Evolutionary conservation across 75 land plant species (phyloP), one percentile per base, ranked within the genome.

Genomic region (Pseudotsuga menziesii): DNA sequence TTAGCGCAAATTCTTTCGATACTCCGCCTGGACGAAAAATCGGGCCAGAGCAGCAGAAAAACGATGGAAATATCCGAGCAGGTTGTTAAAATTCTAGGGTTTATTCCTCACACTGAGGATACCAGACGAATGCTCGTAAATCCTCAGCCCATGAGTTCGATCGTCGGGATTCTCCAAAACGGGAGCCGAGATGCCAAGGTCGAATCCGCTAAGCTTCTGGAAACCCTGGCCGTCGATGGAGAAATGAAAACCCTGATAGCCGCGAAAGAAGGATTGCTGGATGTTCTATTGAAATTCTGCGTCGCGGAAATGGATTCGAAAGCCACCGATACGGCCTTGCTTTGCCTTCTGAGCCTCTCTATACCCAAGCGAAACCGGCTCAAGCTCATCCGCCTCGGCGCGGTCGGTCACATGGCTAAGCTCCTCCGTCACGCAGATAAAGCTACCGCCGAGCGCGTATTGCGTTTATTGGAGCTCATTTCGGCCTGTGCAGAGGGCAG

Each of bases 401-500:
- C 76, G 12, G 86, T 89, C 5, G 56, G 71, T 26, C 76, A 74
- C 5, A 23, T 82, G 15, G 35, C 78, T 48, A 77, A 56, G 20
- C 73, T 84, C 39, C 85, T 91, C 12, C 61, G 77, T 15, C 62
- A 69, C 8, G 67, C 76, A 22, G 78, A 78, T 5, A 78, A 69
- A 7, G 59, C 72, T 35, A 52, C 52, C 5, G 80, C 80, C 61
- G 94, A 92, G 79, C 70, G 71, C 57, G 82, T 82, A 9, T 48
- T 94, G 61, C 80, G 72, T 52, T 69, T 90, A 3, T 77, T 94
- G 63, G 94, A 92, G 56, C 72, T 83, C 12, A 56, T 78, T 60
- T 83, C 91, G 62, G 41, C 79, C 16, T 82, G 82, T 44, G 75
- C 81, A n/a, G 94, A 92, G 62, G 97, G 94, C 7, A 61, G 94